Conservation (phyloP, 176 grass and related monocot genomes). For the Cocos nucifera region DNA sequence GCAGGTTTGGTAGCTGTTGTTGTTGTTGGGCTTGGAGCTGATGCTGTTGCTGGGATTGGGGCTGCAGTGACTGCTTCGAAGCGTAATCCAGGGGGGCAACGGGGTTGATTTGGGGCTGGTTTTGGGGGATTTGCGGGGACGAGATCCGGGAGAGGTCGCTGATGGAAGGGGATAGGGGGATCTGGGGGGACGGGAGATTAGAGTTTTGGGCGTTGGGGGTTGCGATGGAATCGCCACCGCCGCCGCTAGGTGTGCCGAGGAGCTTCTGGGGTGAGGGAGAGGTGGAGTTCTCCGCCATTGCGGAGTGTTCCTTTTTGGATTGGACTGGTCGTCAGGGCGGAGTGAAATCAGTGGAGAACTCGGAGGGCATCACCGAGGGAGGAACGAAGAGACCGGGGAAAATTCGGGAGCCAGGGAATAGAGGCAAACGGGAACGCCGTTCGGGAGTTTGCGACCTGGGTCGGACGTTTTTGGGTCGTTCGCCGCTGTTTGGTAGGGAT, state of each 20-base stretch:
- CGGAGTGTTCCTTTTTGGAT: background rate
- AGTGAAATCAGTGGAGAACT: constrained; percentile 8
- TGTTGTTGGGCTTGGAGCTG: constrained; percentile 43
- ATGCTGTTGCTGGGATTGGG: constrained; percentile 47
- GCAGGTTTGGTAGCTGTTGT: constrained; percentile 4
- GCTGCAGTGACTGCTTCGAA: constrained; percentile 23
- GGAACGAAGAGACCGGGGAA: constrained; percentile 4
- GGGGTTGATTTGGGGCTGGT: constrained; percentile 29
- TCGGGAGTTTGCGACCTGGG: no score
- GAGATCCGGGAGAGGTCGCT: constrained; percentile 34
- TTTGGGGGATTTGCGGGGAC: constrained; percentile 36
- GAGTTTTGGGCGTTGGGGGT: constrained; percentile 47
- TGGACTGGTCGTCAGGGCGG: constrained; percentile 22
- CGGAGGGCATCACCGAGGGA: constrained; percentile 2
- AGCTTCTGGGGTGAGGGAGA: constrained; percentile 37
- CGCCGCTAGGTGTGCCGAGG: constrained; percentile 30
- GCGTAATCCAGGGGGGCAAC: constrained; percentile 19
- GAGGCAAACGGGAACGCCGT: no score
- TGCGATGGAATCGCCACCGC: background rate
- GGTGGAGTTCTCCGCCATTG: constrained; percentile 54
- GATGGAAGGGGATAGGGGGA: constrained; percentile 50
- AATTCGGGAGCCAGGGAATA: no score
- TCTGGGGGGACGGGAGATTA: background rate
- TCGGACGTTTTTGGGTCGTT: no score
- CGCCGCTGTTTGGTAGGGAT: no score